These are phyloP conservation scores for Calcarisporium arbuscula DNA, from an alignment of 2,329 filamentous ascomycete species.

Conservation along the genomic window DNA sequence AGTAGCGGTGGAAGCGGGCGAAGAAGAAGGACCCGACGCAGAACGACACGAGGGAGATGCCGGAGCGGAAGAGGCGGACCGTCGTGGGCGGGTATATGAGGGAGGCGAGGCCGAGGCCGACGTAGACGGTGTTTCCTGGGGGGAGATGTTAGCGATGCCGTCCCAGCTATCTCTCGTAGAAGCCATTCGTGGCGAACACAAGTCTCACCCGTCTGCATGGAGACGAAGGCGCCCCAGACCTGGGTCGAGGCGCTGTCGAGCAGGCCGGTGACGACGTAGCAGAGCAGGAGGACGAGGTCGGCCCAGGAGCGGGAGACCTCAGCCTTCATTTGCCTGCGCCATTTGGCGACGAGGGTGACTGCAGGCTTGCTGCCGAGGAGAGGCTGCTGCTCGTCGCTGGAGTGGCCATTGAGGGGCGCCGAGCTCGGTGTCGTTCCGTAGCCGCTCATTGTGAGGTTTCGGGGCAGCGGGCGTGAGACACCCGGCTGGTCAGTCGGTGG, in stretches of 20 bases:
- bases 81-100: constrained; percentile 28
- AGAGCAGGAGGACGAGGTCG: constrained; percentile 62
- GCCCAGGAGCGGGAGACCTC: constrained; percentile 57
- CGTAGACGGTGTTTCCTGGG: constrained; percentile 68
- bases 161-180: too few species aligned
- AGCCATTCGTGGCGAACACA: too few species aligned
- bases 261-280: constrained; percentile 72
- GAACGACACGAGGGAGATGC: constrained; percentile 64
- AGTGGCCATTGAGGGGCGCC: constrained; percentile 12
- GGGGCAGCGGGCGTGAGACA: too few species aligned
- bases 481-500: too few species aligned
- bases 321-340: constrained; percentile 27
- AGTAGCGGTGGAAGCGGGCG: constrained; percentile 57
- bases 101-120: constrained; percentile 65
- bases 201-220: constrained; percentile 67
- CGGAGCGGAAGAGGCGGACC: constrained; percentile 47
- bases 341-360: constrained; percentile 15
- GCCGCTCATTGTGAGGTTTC: constrained; percentile 8
- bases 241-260: constrained; percentile 71
- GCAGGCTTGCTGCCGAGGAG: constrained; percentile 18
- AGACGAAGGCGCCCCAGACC: constrained; percentile 75
- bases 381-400: constrained; percentile 25
- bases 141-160: too few species aligned
- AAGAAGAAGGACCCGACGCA: constrained; percentile 68
- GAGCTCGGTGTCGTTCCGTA: constrained; percentile 11